Conservation (phyloP, 768 basidiomycete species). For the Pleurotus platypus region DNA sequence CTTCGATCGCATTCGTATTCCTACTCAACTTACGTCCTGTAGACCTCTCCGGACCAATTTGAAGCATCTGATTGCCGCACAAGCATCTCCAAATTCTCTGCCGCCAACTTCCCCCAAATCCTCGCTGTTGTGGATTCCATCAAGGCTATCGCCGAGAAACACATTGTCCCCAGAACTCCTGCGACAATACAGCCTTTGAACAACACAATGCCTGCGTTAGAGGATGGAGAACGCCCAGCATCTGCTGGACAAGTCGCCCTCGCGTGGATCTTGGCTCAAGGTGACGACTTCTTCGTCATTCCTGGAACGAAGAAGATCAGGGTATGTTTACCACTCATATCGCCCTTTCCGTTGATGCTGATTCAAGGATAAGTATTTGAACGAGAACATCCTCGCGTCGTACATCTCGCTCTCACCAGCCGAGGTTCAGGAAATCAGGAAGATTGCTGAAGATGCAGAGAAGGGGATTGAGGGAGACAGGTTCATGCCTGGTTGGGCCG, state of each 20-base stretch:
- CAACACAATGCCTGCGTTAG: constrained; percentile 13
- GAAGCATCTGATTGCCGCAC: constrained; percentile 33
- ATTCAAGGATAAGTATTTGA: constrained; percentile 25
- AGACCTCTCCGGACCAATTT: constrained; percentile 39
- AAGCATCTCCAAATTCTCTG: constrained; percentile 22
- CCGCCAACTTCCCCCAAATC: constrained; percentile 41
- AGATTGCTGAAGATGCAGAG: constrained; percentile 29
- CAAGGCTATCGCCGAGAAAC: constrained; percentile 23
- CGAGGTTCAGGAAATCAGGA: constrained; percentile 33
- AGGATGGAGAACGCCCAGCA: constrained; percentile 11
- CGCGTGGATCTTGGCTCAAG: constrained; percentile 45
- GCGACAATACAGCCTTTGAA: constrained; percentile 9
- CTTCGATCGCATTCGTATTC: too few species aligned
- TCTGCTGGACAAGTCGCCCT: constrained; percentile 41
- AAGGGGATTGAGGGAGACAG: constrained; percentile 22
- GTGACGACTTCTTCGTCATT: constrained; percentile 38
- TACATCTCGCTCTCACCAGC: constrained; percentile 28
- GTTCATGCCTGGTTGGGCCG: constrained; percentile 15
- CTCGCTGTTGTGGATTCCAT: constrained; percentile 32
- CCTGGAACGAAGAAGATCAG: constrained; percentile 38
- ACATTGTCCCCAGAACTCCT: neutral
- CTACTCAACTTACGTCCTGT: neutral
- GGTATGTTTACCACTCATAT: constrained; percentile 13
- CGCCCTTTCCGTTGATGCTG: neutral
- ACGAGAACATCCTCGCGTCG: constrained; percentile 40